Evolutionary conservation across 2,329 filamentous ascomycete genomes (phyloP).

Genomic region (Apiospora phragmitis): DNA sequence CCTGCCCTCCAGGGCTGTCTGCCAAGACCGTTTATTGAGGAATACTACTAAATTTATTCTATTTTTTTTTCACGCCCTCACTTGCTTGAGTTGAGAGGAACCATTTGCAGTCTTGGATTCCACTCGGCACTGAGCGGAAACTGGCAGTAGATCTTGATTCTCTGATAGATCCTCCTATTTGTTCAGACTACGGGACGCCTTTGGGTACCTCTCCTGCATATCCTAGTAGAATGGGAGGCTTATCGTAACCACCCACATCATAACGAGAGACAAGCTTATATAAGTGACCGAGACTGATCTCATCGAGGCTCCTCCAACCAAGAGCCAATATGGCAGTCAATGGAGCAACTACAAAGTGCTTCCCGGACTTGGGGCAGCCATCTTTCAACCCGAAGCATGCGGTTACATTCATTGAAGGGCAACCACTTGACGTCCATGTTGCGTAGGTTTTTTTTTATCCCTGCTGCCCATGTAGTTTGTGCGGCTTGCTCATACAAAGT

Average conservation of each 20-base stretch:
- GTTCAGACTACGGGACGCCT: background rate
- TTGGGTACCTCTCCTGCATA: background rate
- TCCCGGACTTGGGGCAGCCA: constrained; percentile 24
- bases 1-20: background rate
- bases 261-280: constrained; percentile 2
- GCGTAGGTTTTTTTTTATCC: constrained; percentile 25
- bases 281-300: background rate
- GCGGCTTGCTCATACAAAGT: constrained; percentile 14
- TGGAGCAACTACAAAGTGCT: background rate
- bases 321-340: background rate
- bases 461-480: background rate
- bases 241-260: constrained; percentile 1
- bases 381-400: constrained; percentile 34
- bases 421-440: constrained; percentile 24
- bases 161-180: background rate
- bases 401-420: constrained; percentile 30
- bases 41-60: background rate
- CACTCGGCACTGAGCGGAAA: background rate
- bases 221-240: background rate
- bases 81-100: background rate
- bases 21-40: background rate
- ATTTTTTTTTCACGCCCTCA: background rate
- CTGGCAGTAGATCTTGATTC: background rate
- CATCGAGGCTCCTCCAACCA: background rate
- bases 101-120: background rate